Base-by-base conservation (phyloP, 768 basidiomycete species). In the Mrakia blollopis region DNA sequence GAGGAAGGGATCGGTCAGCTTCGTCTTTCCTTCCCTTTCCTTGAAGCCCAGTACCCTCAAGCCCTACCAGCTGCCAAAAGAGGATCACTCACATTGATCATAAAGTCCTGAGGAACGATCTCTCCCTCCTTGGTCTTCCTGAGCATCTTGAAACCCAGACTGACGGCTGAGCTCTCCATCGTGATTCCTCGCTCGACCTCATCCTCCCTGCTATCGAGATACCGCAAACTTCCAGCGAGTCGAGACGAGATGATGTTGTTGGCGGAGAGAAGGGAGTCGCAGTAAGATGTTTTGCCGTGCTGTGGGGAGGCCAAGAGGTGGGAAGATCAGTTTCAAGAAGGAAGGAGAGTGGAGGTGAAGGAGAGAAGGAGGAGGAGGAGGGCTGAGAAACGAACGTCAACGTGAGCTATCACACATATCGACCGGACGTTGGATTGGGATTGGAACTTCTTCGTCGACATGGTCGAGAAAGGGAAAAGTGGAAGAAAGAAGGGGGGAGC, bases 101-200 rank as follows among this genome's bases (percentile, higher is more conserved):
- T 73, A 52, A 74, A 78, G 52, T 78, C 77, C 39, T 78, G 72
- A 39, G 76, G 76, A 18, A 77, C 76, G 3, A 77, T n/a, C 81
- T 73, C 72, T 81, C 82, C 81, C 25, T 76, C 70, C 41, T 81
- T 80, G 39, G 81, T 82, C 50, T 76, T 79, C 39, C 69, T 73
- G 21, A 78, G 41, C 77, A 78, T 78, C 32, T 60, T 70, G 67
- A 78, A 78, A 7, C 73, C 72, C 10, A 78, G 57, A 76, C 80
- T 76, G 68, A 84, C 91, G 0, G 97, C 95, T 83, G 92, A 94
- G 79, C 92, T 93, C 84, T 99, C 95, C 97, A 99, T 98, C 0
- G 97, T 98, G 78, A 99, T 99, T 3, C 97, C 97, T 70, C 97
- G 86, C 84, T 98, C 91, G 81, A 98, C 95, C 81, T 99, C 97